Conservation (phyloP, 441 rosid species). For the Eugenia klotzschiana region DNA sequence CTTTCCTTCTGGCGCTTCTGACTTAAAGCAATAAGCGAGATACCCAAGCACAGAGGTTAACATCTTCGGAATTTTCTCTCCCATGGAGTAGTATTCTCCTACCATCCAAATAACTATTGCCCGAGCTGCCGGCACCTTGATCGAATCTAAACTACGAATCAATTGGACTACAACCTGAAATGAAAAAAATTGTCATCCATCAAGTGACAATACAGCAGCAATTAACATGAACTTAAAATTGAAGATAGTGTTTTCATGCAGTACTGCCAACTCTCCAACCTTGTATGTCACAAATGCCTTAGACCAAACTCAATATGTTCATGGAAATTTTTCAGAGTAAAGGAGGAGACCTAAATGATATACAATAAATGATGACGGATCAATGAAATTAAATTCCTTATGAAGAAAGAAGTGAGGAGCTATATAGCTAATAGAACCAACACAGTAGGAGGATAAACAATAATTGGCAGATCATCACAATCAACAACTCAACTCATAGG, state of each 20-base stretch:
- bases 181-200: not conserved
- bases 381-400: not conserved
- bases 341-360: not conserved
- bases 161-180: conserved; percentile 70
- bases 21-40: conserved; percentile 81
- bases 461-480: not conserved
- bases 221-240: not conserved
- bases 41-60: conserved; percentile 60
- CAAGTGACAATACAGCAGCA: not conserved
- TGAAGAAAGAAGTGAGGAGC: not conserved
- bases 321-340: not conserved
- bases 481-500: not conserved
- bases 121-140: conserved; percentile 80
- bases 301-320: not conserved
- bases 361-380: not conserved
- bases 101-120: conserved; percentile 86
- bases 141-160: conserved; percentile 66
- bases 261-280: not conserved
- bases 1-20: conserved; percentile 76
- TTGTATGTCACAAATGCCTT: not conserved
- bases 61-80: conserved; percentile 64
- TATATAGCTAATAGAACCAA: not conserved
- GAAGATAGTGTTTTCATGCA: not conserved
- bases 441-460: not conserved
- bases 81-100: conserved; percentile 72